Percentiles rank a stretch among this genome's conserved stretches.
phyloP scores from a whole-genome alignment of 2,329 filamentous ascomycete species.

The Cladorrhinum sp. region DNA sequence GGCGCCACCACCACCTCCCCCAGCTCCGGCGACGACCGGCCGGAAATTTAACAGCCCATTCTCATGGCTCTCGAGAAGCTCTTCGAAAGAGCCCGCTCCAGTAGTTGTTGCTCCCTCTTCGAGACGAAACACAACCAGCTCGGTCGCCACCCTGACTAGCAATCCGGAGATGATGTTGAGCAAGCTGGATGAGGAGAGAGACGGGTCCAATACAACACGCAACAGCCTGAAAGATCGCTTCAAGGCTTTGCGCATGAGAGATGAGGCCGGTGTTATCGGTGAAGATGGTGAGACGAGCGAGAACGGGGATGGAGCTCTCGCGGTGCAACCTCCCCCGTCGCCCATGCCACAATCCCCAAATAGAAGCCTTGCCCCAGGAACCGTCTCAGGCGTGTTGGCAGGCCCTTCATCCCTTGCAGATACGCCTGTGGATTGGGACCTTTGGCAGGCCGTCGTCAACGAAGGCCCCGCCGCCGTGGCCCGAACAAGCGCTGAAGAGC shows the following conservation, averaged over 20 bases:
- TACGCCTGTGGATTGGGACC: conserved; percentile 90
- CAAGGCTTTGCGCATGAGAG: conserved; percentile 70
- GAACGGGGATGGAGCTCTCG: conserved; percentile 28
- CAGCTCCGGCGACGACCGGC: conserved; percentile 35
- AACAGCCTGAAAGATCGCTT: conserved; percentile 75
- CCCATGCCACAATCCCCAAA: conserved; percentile 65
- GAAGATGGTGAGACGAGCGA: conserved; percentile 48
- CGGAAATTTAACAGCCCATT: conserved; percentile 87
- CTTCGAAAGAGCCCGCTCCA: conserved; percentile 53
- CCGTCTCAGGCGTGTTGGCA: conserved; percentile 74
- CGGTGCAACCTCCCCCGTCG: conserved; percentile 36
- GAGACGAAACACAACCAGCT: conserved; percentile 74
- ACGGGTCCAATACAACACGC: conserved; percentile 49
- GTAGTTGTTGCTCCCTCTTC: conserved; percentile 53
- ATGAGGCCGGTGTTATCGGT: conserved; percentile 63
- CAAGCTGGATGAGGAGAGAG: conserved; percentile 70
- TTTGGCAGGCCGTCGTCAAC: conserved; percentile 96
- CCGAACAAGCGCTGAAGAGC: conserved; percentile 80
- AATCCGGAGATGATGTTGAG: conserved; percentile 78
- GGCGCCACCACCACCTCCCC: conserved; percentile 38
- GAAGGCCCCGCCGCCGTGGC: conserved; percentile 88
- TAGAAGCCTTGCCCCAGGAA: conserved; percentile 74
- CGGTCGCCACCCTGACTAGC: conserved; percentile 72
- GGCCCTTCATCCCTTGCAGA: conserved; percentile 70
- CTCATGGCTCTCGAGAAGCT: conserved; percentile 73